Percentiles rank a stretch among this genome's conserved stretches.
Conservation (phyloP, 352 stramenopile genomes). For the Hyaloperonospora brassicae region DNA sequence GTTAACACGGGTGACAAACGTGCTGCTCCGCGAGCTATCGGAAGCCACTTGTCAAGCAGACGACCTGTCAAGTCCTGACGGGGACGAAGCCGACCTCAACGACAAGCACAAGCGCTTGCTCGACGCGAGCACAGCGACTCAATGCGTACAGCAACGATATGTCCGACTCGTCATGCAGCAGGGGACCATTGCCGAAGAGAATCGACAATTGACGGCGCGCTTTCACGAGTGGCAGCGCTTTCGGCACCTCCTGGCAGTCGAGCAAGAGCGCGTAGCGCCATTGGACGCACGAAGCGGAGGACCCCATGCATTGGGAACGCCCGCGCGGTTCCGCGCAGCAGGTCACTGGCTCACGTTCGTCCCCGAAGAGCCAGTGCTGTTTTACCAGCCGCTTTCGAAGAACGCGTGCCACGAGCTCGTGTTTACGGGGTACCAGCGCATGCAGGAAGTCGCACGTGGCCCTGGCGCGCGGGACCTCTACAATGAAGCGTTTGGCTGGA, state of each 20-base stretch:
- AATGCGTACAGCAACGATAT: slow-evolving; percentile 23
- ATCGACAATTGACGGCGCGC: slow-evolving; percentile 17
- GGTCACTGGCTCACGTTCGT: slow-evolving; percentile 23
- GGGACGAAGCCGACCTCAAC: too few species aligned
- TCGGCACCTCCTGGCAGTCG: slow-evolving; percentile 18
- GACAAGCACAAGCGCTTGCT: too few species aligned
- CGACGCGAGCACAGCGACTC: neutral
- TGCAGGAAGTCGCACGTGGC: slow-evolving; percentile 20
- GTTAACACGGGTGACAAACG: slow-evolving; percentile 18
- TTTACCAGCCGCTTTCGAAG: slow-evolving; percentile 20
- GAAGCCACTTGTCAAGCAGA: slow-evolving; percentile 8
- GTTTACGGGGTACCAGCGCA: slow-evolving; percentile 16
- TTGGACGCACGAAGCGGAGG: too few species aligned
- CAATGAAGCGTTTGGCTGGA: slow-evolving; percentile 30
- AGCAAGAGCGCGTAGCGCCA: slow-evolving; percentile 8
- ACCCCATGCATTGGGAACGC: too few species aligned
- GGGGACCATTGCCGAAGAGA: slow-evolving; percentile 21
- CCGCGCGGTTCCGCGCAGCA: neutral
- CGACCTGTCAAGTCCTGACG: too few species aligned
- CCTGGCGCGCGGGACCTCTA: slow-evolving; percentile 17
- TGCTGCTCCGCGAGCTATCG: slow-evolving; percentile 8
- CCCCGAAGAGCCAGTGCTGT: slow-evolving; percentile 21
- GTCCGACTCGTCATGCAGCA: slow-evolving; percentile 26
- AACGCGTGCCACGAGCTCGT: slow-evolving; percentile 20
- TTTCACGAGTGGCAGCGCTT: slow-evolving; percentile 22